phyloP scores from a whole-genome alignment of 306 rosid genomes.

The Parietaria judaica region DNA sequence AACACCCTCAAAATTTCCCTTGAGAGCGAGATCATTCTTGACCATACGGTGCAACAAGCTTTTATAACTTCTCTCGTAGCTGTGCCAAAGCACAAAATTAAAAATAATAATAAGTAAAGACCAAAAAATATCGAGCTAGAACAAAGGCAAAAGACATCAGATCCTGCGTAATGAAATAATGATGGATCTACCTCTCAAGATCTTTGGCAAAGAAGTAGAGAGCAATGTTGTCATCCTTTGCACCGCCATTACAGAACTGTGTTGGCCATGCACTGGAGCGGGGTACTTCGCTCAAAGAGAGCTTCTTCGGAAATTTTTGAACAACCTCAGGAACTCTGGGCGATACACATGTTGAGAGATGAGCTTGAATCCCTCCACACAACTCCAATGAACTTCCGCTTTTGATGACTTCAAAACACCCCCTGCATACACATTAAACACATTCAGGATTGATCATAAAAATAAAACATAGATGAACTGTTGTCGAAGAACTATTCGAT shows the following conservation, averaged over 20 bases:
- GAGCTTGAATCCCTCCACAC: slow-evolving; percentile 77
- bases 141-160: background rate
- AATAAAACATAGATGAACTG: slow-evolving; percentile 7
- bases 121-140: background rate
- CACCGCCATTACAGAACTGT: slow-evolving; percentile 63
- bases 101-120: background rate
- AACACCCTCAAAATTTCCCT: slow-evolving; percentile 57
- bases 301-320: slow-evolving; percentile 41
- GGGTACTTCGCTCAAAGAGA: slow-evolving; percentile 64
- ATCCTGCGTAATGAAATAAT: slow-evolving; percentile 1
- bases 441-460: slow-evolving; percentile 14
- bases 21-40: slow-evolving; percentile 76
- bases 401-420: slow-evolving; percentile 63
- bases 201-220: slow-evolving; percentile 90
- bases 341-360: slow-evolving; percentile 70
- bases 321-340: slow-evolving; percentile 63
- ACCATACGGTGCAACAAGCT: slow-evolving; percentile 67
- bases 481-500: slow-evolving; percentile 2
- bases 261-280: slow-evolving; percentile 82
- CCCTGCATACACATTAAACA: slow-evolving; percentile 45
- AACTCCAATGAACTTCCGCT: slow-evolving; percentile 44
- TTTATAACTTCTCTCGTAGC: slow-evolving; percentile 69
- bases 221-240: slow-evolving; percentile 79
- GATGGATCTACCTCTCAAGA: slow-evolving; percentile 46
- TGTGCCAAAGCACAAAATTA: slow-evolving; percentile 26